Evolutionary conservation across 169 alveolate species (phyloP), one percentile per base, ranked within the genome.

Genomic region (Gregarina niphandrodes): DNA sequence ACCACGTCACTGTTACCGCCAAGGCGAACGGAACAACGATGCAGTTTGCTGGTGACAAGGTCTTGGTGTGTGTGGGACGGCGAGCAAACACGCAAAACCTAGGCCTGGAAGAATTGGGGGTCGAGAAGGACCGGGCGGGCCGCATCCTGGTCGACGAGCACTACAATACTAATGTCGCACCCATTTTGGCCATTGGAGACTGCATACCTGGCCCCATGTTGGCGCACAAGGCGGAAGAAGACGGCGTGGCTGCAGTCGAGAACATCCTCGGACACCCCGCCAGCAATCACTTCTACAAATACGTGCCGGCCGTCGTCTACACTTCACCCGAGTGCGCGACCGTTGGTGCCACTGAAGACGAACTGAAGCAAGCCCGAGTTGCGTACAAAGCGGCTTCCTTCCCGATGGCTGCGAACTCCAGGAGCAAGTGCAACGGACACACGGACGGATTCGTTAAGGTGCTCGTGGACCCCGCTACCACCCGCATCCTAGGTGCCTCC

Each of bases 171-270:
- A 37, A 42, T 3, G 61, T 58, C 32, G 46, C 79, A 1, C 67
- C 71, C 36, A 76, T 91, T 45, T 67, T 73, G 54, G 97, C 97
- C 12, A 87, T 92, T 49, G 98, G 98, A 4, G 98, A 91, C 67
- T 87, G 77, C 28, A 73, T 82, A 21, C 74, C 70, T 19, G 95
- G 97, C 9, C 95, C 96, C 19, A 89, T 87, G 96, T 70, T 92
- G 37, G 97, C 98, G 4, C 98, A 89, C 60, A 89, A 89, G 56
- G 98, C 96, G 15, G 96, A 83, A 55, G 96, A 83, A 51, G 95
- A 84, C 43, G 95, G 97, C 12, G 62, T 82, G 31, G 87, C 85
- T 16, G 87, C 78, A 19, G 86, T 80, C 28, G 96, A 88, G 45
- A 43, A 61, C 42, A 73, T 84, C 34, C 60, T 81, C 15, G 85